Conservation (phyloP, 192 early-diverging fungal species). For the Fimicolochytrium jonesii region DNA sequence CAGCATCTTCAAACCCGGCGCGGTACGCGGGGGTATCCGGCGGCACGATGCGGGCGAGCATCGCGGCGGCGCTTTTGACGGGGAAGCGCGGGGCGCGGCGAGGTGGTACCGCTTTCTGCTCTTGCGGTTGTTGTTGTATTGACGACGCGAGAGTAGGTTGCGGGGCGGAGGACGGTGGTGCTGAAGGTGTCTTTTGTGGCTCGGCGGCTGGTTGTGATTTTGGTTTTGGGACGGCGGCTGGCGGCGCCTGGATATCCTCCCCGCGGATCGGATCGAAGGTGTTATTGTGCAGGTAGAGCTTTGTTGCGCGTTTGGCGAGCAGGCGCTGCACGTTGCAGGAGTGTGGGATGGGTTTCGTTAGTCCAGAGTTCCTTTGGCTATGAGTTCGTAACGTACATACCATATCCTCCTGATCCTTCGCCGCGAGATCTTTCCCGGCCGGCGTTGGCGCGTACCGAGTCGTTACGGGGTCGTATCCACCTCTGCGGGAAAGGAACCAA, state of each 20-base stretch:
- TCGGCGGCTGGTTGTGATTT: not conserved
- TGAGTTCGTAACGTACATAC: conserved; percentile 9
- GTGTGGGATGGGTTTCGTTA: no score
- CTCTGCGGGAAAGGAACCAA: no score
- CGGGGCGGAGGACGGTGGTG: no score
- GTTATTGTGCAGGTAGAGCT: conserved; percentile 42
- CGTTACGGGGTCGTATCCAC: conserved; percentile 46
- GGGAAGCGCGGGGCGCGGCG: not conserved
- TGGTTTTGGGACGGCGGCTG: not conserved
- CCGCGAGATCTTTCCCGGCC: conserved; percentile 25
- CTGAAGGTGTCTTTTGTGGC: no score
- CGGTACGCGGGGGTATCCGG: not conserved
- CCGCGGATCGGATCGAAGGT: conserved; percentile 43
- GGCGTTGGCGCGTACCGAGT: conserved; percentile 25
- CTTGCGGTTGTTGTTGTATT: no score
- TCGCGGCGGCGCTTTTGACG: not conserved
- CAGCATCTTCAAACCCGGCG: not conserved
- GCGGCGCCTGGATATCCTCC: conserved; percentile 29
- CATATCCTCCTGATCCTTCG: conserved; percentile 32
- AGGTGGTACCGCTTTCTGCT: no score
- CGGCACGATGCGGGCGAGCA: conserved; percentile 12
- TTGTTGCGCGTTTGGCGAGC: conserved; percentile 24
- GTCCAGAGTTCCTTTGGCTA: no score
- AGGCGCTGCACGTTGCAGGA: conserved; percentile 33
- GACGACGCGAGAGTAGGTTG: no score